Evolutionary conservation across 2,329 filamentous ascomycete species (phyloP).

Genomic region (Hypoxylon sp.): DNA sequence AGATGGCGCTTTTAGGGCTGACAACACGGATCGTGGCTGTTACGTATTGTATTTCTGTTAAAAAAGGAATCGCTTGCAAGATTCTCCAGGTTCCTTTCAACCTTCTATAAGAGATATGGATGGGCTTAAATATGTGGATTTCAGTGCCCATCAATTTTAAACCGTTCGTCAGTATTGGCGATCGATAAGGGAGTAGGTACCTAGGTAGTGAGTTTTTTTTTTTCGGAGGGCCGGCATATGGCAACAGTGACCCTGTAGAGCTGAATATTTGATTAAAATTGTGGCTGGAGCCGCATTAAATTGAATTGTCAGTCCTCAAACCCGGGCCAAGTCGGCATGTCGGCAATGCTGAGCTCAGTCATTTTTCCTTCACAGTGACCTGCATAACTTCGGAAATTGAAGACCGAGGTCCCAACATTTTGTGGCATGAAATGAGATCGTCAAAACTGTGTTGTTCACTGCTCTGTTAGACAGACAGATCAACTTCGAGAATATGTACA

Average conservation of each 20-base stretch:
- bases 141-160: constrained; percentile 9
- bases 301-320: constrained; percentile 22
- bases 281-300: constrained; percentile 34
- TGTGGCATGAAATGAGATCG: background rate
- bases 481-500: constrained; percentile 4
- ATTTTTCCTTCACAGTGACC: constrained; percentile 1
- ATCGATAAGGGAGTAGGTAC: constrained; percentile 17
- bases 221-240: constrained; percentile 18
- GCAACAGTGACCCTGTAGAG: constrained; percentile 27
- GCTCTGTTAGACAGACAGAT: background rate
- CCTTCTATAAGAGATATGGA: background rate
- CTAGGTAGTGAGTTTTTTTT: constrained; percentile 12
- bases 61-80: background rate
- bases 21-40: background rate
- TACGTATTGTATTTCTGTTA: background rate
- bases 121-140: background rate
- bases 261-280: constrained; percentile 39
- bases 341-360: constrained; percentile 29
- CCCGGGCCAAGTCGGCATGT: constrained; percentile 32
- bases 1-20: background rate
- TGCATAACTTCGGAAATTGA: constrained; percentile 38
- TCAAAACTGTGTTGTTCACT: background rate
- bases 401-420: background rate
- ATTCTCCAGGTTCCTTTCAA: background rate
- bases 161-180: constrained; percentile 13